Base-by-base conservation (phyloP, 208 protist genomes). In the Acanthamoeba castellanii region DNA sequence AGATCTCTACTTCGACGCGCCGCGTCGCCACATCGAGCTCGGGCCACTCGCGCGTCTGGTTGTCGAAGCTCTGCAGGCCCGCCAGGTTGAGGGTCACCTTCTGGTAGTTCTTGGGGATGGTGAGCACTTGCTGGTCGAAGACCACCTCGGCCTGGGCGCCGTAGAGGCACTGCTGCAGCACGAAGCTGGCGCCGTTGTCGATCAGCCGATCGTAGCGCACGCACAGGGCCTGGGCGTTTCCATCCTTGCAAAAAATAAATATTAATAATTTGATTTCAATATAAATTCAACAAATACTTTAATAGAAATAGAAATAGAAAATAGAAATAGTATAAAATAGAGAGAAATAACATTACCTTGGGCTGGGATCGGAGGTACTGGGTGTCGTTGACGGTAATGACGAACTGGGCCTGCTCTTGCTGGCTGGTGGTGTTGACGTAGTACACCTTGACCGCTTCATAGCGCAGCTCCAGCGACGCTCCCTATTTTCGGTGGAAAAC, bases 111-210 rank as follows among this genome's bases (percentile, higher is more conserved):
- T 81, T 42, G 70, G 70, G 70, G 32, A 81, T 30, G 70, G 70
- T 50, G 70, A 81, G 25, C 14, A 42, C 70, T 22, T 30, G 25
- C 6, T 42, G 7, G 34, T 27, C 20, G 32, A 47, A 81, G 70
- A n/a, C 22, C 8, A 81, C 70, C 34, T 34, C 18, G 37, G 16
- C 32, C 16, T 81, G 34, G 27, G 32, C 18, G 25, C n/a, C 27
- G 70, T 81, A 81, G 70, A 81, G 70, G 37, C 70, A 81, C 70
- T 81, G 70, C 34, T 81, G 70, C 30, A 81, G 70, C 34, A 81
- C 37, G 18, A 81, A 81, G 70, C 34, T 81, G 14, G 20, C 37
- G 25, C 70, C 70, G 18, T 81, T 34, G 37, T 81, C 70, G 70
- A 81, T 34, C 16, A 45, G 3, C 16, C 32, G 8, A n/a, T 81